These are phyloP conservation scores for Penicillium psychrosexuale DNA, from an alignment of 2,329 filamentous ascomycete genomes.

Conservation along the genomic window DNA sequence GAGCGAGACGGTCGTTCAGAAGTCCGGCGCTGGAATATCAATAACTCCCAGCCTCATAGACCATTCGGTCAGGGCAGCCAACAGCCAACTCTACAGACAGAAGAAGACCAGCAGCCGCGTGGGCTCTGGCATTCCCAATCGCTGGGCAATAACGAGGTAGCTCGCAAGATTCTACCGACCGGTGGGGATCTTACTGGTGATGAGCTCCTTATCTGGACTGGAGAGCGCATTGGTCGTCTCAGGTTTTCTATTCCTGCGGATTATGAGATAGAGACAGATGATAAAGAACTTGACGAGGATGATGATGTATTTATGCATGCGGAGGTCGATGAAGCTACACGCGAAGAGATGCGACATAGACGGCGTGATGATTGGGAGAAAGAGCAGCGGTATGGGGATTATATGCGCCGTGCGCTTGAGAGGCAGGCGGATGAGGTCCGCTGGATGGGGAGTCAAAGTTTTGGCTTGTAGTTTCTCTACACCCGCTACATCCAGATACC, in stretches of 20 bases:
- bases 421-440: conserved; percentile 74
- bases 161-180: conserved; percentile 72
- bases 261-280: conserved; percentile 33
- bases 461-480: conserved; percentile 7
- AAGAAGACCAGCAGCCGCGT: conserved; percentile 46
- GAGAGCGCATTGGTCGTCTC: conserved; percentile 74
- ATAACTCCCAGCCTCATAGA: conserved; percentile 36
- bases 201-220: conserved; percentile 82
- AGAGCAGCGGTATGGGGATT: conserved; percentile 59
- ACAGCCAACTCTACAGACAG: conserved; percentile 14
- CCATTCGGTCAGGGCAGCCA: conserved; percentile 12
- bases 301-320: conserved; percentile 29
- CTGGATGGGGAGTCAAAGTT: conserved; percentile 59
- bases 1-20: conserved; percentile 70
- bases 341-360: conserved; percentile 30
- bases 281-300: conserved; percentile 41
- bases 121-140: conserved; percentile 53
- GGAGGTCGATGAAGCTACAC: conserved; percentile 27
- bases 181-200: conserved; percentile 50
- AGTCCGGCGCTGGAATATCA: conserved; percentile 58
- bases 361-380: conserved; percentile 35
- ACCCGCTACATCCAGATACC: not conserved
- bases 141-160: conserved; percentile 60
- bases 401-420: conserved; percentile 72
- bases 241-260: conserved; percentile 53